Base-by-base conservation (phyloP, 306 rosid species). In the Quercus engelmannii region DNA sequence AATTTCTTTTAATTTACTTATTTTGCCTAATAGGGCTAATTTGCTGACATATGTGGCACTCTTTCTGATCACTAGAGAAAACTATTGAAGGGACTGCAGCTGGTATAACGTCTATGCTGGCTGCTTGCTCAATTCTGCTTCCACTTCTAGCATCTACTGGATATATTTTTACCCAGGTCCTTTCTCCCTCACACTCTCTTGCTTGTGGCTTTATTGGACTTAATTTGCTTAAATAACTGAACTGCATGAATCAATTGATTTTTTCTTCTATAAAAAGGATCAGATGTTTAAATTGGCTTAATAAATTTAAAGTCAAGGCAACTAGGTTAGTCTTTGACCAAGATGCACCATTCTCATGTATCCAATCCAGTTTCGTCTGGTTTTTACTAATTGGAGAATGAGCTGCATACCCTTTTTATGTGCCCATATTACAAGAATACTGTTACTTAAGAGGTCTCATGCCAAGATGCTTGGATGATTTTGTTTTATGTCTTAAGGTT, bases 51-150 rank as follows among this genome's bases (percentile, higher is more conserved):
- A 21, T 79, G 67, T 28, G 80, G 55, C 31, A 77, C 64, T 64
- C 79, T 75, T 26, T 77, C 79, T 73, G 21, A 57, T 87, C 84
- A 57, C 79, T 85, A 95, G 99, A 92, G 93, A 95, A 93, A 91
- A 95, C 99, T 30, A 85, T 95, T 82, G 99, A 95, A 93, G 99
- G 98, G 33, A 95, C 99, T 49, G 97, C 98, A 19, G 99, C 99
- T 82, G 99, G 99, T 75, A 95, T 95, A 84, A 90, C 98, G 57
- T 95, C 98, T 78, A 97, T 92, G 73, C 76, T 95, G 49, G 99
- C 90, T 55, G 91, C 99, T 78, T 95, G 98, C 86, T 90, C 92
- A 14, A 84, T 91, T 80, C 92, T 95, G 76, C 93, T 95, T 86
- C 99, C 97, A 25, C 86, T 95, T 78, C 72, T 93, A 76, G 93